Percentiles rank a stretch among this genome's conserved stretches.
These are phyloP conservation scores for Huntiella moniliformis DNA, from an alignment of 2,329 filamentous ascomycete genomes.

Conservation along the genomic window DNA sequence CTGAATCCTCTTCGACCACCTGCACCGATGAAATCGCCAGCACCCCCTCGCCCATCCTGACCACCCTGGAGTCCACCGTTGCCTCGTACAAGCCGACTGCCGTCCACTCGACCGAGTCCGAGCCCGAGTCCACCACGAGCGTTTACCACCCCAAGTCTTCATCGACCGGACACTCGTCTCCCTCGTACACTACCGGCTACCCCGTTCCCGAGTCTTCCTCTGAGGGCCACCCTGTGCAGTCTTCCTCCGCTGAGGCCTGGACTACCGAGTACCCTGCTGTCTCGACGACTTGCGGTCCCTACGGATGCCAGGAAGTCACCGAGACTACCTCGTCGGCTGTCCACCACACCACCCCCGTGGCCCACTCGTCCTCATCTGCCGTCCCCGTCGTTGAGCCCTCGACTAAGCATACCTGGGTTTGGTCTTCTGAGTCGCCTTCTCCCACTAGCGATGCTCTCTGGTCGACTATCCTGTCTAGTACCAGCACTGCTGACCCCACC, in stretches of 20 bases:
- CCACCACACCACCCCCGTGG: background rate
- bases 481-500: background rate
- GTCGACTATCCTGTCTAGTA: background rate
- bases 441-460: background rate
- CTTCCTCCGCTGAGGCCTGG: background rate
- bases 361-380: background rate
- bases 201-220: background rate
- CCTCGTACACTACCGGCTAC: background rate
- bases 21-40: background rate
- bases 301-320: conserved; percentile 1
- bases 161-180: background rate
- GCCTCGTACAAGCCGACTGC: conserved; percentile 2
- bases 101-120: background rate
- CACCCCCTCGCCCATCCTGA: conserved; percentile 8
- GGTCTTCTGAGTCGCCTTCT: conserved; percentile 1
- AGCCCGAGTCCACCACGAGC: background rate
- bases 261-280: background rate
- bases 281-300: conserved; percentile 1
- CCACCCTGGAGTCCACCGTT: conserved; percentile 7
- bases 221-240: background rate
- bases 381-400: background rate
- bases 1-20: background rate
- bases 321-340: background rate
- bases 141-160: background rate
- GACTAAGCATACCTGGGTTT: background rate